phyloP scores from a whole-genome alignment of 495 filamentous ascomycete species.

The Aspergillus cavernicola region DNA sequence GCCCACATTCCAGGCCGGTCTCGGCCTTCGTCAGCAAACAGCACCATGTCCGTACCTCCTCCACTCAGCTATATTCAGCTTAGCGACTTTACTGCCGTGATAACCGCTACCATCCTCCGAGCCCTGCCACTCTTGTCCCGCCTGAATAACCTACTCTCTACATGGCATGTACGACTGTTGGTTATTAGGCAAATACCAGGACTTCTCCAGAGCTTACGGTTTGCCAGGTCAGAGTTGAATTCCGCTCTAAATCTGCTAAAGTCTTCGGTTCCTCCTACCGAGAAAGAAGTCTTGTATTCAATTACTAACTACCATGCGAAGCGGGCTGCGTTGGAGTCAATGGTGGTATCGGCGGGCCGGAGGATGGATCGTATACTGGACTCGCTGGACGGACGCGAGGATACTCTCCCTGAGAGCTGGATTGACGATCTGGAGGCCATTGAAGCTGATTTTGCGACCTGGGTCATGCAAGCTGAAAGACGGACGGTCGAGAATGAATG shows the following conservation, averaged over 20 bases:
- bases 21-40: constrained; percentile 52
- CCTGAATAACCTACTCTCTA: constrained; percentile 62
- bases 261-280: constrained; percentile 17
- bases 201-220: constrained; percentile 62
- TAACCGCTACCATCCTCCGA: constrained; percentile 84
- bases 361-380: constrained; percentile 82
- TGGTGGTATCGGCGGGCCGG: constrained; percentile 65
- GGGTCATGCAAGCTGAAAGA: constrained; percentile 59
- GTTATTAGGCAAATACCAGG: constrained; percentile 69
- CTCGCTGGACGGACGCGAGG: constrained; percentile 72
- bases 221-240: constrained; percentile 58
- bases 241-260: constrained; percentile 60
- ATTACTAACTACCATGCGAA: constrained; percentile 58
- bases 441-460: constrained; percentile 75
- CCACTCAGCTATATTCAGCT: constrained; percentile 55
- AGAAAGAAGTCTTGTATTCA: constrained; percentile 26
- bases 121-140: constrained; percentile 78
- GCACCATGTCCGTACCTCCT: constrained; percentile 49
- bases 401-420: constrained; percentile 84
- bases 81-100: constrained; percentile 82
- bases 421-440: constrained; percentile 77
- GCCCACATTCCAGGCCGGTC: constrained; percentile 62
- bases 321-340: constrained; percentile 59
- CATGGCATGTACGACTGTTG: constrained; percentile 72
- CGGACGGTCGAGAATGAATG: constrained; percentile 44